These are phyloP conservation scores for Monilinia fructicola DNA, from an alignment of 2,329 filamentous ascomycete species.

Conservation along the genomic window DNA sequence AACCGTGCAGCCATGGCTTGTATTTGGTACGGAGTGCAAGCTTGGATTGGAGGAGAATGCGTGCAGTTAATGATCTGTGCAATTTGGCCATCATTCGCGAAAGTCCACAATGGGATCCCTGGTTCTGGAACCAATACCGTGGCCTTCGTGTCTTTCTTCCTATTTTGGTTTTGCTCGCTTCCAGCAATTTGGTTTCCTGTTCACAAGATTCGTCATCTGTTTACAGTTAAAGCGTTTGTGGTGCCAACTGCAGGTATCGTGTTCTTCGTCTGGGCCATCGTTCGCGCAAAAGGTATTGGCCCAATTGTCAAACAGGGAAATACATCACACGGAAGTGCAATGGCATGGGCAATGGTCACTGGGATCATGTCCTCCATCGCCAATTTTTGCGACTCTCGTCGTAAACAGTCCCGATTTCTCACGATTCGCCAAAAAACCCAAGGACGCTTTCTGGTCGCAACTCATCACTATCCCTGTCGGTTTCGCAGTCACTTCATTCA, in stretches of 20 bases:
- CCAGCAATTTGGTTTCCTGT: slow-evolving; percentile 89
- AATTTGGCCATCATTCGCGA: slow-evolving; percentile 67
- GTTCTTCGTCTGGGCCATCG: slow-evolving; percentile 85
- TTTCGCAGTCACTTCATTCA: slow-evolving; percentile 79
- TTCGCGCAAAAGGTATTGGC: slow-evolving; percentile 77
- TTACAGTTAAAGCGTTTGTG: slow-evolving; percentile 84
- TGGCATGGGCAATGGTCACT: slow-evolving; percentile 80
- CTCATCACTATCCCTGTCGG: slow-evolving; percentile 69
- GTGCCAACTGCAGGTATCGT: slow-evolving; percentile 81
- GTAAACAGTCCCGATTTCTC: slow-evolving; percentile 79
- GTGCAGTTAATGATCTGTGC: slow-evolving; percentile 85
- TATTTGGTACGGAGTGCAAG: slow-evolving; percentile 84
- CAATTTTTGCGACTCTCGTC: slow-evolving; percentile 89
- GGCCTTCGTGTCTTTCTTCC: slow-evolving; percentile 77
- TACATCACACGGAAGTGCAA: slow-evolving; percentile 60
- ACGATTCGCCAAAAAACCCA: slow-evolving; percentile 75
- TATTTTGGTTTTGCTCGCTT: slow-evolving; percentile 80
- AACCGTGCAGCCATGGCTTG: slow-evolving; percentile 81
- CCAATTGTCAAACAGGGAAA: slow-evolving; percentile 73
- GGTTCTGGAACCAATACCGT: slow-evolving; percentile 70
- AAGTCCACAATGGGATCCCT: slow-evolving; percentile 67
- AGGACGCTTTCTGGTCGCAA: slow-evolving; percentile 78
- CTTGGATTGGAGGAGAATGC: slow-evolving; percentile 81
- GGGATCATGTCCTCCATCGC: slow-evolving; percentile 87
- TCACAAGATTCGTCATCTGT: slow-evolving; percentile 83